Percentiles rank a stretch among this genome's conserved stretches.
Evolutionary conservation across 495 filamentous ascomycete genomes (phyloP).

Genomic region (Paragyromitra xinjiangensis): DNA sequence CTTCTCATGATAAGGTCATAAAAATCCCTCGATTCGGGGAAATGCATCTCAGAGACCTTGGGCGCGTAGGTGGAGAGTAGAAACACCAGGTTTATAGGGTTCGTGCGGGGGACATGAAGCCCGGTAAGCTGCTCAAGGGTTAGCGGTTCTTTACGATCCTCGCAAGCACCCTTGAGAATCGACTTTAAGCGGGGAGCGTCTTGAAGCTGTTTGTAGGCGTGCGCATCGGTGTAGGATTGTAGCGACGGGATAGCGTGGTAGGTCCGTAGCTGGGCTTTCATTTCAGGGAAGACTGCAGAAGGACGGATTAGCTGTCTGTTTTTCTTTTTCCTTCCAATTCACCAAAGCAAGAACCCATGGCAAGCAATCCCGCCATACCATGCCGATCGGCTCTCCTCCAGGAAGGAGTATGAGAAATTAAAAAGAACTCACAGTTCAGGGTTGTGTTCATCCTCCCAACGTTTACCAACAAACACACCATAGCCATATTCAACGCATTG

Average conservation of each 20-base stretch:
- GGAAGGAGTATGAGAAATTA: constrained; percentile 21
- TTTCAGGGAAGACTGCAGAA: constrained; percentile 90
- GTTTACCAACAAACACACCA: constrained; percentile 98
- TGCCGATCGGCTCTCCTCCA: constrained; percentile 69
- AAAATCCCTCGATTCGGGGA: constrained; percentile 85
- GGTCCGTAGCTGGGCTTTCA: constrained; percentile 96
- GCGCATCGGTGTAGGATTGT: constrained; percentile 92
- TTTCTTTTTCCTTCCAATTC: constrained; percentile 12
- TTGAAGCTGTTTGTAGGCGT: constrained; percentile 96
- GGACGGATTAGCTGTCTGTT: constrained; percentile 22
- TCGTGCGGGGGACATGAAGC: constrained; percentile 78
- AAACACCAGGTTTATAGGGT: constrained; percentile 96
- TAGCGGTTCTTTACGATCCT: constrained; percentile 87
- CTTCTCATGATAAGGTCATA: constrained; percentile 95
- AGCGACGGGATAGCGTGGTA: constrained; percentile 98
- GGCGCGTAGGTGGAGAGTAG: constrained; percentile 89
- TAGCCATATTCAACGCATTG: constrained; percentile 96
- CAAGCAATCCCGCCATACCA: constrained; percentile 81
- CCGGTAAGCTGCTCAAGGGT: constrained; percentile 83
- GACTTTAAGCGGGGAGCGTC: constrained; percentile 96
- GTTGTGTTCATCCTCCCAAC: constrained; percentile 99
- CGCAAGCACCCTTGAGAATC: constrained; percentile 94
- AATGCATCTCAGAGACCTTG: constrained; percentile 92
- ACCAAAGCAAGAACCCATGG: constrained; percentile 54
- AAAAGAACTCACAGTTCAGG: constrained; percentile 78